Base-by-base conservation (phyloP, 306 rosid species). In the Lupinus albus region DNA sequence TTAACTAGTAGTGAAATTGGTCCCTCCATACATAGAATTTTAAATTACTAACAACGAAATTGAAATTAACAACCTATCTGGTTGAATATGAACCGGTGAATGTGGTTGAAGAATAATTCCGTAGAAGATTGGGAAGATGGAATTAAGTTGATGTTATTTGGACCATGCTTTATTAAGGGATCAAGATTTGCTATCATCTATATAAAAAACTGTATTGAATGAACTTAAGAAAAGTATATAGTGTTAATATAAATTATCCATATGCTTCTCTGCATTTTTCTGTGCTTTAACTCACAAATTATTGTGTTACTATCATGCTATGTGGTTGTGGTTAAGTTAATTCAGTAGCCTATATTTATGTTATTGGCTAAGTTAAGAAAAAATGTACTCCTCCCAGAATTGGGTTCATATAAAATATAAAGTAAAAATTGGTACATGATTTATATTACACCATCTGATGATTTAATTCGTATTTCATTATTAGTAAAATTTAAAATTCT, bases 141-240 rank as follows among this genome's bases (percentile, higher is more conserved):
- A n/a, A 52, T 49, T 11, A 47, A 20, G 73, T 67, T 67, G 68
- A 66, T 66, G 68, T 75, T 68, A 36, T 73, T 57, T 64, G 68
- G 57, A 66, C 14, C 1, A 36, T 47, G 45, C 47, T 46, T 59
- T 64, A 51, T 65, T 1, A 44, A 12, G 14, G 21, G 35, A 21
- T 21, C 39, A 56, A 35, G 8, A 13, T 65, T 25, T 65, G 67
- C 60, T 65, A 35, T 56, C 65, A 57, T 56, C 72, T 74, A 2
- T 73, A 1, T n/a, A n/a, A n/a, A n/a, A n/a, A n/a, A n/a, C n/a
- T 33, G 38, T 33, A 33, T 33, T 6, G 7, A 33, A 33, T 28
- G 71, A 50, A 73, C 65, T 46, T 67, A 18, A 39, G 15, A 35
- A 60, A n/a, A 14, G 28, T 63, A 17, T 71, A n/a, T n/a, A 36